Conservation (phyloP, 495 filamentous ascomycete species). For the Parathielavia appendiculata region DNA sequence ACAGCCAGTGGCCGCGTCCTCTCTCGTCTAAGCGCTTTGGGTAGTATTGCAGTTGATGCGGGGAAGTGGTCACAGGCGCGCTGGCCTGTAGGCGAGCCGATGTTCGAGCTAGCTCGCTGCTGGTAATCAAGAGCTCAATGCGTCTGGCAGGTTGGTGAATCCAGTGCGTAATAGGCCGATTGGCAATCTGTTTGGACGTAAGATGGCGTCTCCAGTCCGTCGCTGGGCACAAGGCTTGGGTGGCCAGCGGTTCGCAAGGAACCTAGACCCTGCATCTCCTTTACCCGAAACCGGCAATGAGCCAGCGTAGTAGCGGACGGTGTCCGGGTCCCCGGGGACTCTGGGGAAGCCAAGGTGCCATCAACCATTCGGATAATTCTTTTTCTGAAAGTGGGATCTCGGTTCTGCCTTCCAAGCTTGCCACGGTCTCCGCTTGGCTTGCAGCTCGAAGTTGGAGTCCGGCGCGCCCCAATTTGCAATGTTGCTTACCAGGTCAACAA, state of each 20-base stretch:
- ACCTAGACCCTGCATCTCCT: constrained; percentile 10
- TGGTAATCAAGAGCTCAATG: constrained; percentile 26
- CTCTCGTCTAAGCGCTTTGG: constrained; percentile 1
- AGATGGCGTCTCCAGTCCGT: background rate
- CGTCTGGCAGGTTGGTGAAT: background rate
- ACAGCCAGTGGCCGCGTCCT: background rate
- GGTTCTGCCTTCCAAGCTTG: constrained; percentile 8
- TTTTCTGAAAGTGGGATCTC: constrained; percentile 2
- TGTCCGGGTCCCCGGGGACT: constrained; percentile 25
- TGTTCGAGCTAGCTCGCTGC: constrained; percentile 19
- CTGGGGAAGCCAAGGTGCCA: background rate
- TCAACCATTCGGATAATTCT: constrained; percentile 26
- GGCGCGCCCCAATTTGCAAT: background rate
- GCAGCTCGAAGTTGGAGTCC: background rate
- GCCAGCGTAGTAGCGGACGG: background rate
- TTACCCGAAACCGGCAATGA: constrained; percentile 17
- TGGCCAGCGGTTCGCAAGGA: background rate
- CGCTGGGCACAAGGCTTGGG: background rate
- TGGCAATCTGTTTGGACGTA: background rate
- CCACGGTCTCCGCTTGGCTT: background rate
- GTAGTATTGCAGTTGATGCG: constrained; percentile 27
- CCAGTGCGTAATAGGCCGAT: background rate
- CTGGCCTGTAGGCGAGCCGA: constrained; percentile 13
- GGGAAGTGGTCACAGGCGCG: constrained; percentile 19
- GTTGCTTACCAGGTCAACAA: background rate